A percentile compares a stretch with the other conserved stretches of the same genome.
These are phyloP conservation scores for Corniculantispora saksenae DNA, from an alignment of 2,329 filamentous ascomycete genomes.

Conservation along the genomic window DNA sequence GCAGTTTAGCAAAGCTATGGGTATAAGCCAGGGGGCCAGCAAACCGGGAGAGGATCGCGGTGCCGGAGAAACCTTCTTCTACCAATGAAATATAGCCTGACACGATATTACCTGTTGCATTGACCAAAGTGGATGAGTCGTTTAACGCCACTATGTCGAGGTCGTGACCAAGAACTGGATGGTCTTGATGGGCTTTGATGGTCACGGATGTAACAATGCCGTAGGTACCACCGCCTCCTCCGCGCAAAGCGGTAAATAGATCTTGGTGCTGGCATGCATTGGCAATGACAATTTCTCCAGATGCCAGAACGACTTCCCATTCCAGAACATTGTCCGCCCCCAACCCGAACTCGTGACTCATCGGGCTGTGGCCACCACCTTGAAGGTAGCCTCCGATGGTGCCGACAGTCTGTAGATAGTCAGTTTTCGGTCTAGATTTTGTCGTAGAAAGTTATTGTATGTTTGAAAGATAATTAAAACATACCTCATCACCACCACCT, in stretches of 20 bases:
- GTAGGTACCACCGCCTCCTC: slow-evolving; percentile 44
- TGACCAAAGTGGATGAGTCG: not conserved
- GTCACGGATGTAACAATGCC: slow-evolving; percentile 34
- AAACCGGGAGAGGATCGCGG: not conserved
- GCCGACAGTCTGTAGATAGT: not conserved
- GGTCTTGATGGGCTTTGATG: not conserved
- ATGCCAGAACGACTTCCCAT: slow-evolving; percentile 50
- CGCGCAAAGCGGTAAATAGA: slow-evolving; percentile 46
- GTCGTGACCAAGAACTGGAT: not conserved
- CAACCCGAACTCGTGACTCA: not conserved
- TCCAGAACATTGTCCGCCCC: slow-evolving; percentile 41
- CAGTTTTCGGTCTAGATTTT: not conserved
- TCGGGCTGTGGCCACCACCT: not conserved
- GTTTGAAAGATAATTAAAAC: not conserved
- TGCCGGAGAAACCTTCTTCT: slow-evolving; percentile 1
- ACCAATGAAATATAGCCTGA: not conserved
- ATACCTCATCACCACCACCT: not conserved
- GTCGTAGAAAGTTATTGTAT: not conserved
- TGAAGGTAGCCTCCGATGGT: not conserved
- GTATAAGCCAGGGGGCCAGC: not conserved
- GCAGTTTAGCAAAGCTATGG: not conserved
- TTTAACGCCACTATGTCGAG: not conserved
- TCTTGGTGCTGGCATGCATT: slow-evolving; percentile 37
- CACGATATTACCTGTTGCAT: not conserved
- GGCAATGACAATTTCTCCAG: slow-evolving; percentile 45